Conservation (phyloP, 495 filamentous ascomycete genomes). For the Daldinia loculata region DNA sequence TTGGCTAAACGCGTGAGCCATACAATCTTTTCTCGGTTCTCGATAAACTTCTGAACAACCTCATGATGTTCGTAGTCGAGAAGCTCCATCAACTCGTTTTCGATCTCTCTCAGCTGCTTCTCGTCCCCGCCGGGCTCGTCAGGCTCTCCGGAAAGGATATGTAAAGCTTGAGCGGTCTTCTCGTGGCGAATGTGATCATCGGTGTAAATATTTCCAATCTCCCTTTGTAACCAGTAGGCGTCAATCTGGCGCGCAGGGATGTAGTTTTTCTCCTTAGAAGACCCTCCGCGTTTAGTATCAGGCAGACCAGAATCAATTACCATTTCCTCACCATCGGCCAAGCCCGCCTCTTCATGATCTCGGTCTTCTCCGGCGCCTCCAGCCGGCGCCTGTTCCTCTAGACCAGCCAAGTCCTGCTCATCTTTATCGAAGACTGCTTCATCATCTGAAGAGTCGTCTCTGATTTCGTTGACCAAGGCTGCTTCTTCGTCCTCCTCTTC, state of each 20-base stretch:
- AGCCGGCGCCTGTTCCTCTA: constrained; percentile 62
- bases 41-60: constrained; percentile 89
- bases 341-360: constrained; percentile 59
- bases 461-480: constrained; percentile 78
- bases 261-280: constrained; percentile 65
- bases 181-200: constrained; percentile 92
- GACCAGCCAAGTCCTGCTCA: constrained; percentile 72
- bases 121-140: constrained; percentile 79
- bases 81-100: constrained; percentile 97
- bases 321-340: constrained; percentile 73
- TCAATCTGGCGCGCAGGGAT: constrained; percentile 89
- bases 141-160: constrained; percentile 76
- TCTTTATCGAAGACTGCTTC: constrained; percentile 60
- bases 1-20: constrained; percentile 92
- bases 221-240: constrained; percentile 95
- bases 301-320: constrained; percentile 73
- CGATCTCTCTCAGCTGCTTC: constrained; percentile 85
- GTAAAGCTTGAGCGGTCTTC: constrained; percentile 81
- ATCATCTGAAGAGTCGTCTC: constrained; percentile 87
- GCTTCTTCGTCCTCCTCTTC: constrained; percentile 90
- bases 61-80: constrained; percentile 98
- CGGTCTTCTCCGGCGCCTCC: constrained; percentile 62
- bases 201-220: constrained; percentile 85
- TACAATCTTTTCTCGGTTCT: constrained; percentile 88
- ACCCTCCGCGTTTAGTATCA: constrained; percentile 48